Conservation (phyloP, 192 early-diverging fungal genomes). For the Piromyces finnis region DNA sequence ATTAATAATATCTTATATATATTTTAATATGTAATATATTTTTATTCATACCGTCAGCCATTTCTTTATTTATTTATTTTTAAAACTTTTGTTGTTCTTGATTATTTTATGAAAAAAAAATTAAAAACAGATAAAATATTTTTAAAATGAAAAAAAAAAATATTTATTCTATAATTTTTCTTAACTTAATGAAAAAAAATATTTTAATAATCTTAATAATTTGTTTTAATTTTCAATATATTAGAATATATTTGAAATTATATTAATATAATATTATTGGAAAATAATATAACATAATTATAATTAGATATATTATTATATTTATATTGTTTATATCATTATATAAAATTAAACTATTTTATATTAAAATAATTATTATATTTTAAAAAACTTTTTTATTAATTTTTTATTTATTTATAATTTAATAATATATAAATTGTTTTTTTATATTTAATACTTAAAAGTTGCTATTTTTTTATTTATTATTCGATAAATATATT, state of each 20-base stretch:
- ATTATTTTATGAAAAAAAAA: background rate
- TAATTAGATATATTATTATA: background rate
- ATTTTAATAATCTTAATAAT: constrained; percentile 1
- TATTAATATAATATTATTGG: background rate
- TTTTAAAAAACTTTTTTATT: background rate
- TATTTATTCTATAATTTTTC: background rate
- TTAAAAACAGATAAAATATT: background rate
- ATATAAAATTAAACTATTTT: background rate
- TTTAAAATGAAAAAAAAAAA: background rate
- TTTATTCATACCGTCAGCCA: background rate
- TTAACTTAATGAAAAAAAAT: background rate
- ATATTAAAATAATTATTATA: background rate
- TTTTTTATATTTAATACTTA: background rate
- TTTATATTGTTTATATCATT: background rate
- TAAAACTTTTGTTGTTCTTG: background rate
- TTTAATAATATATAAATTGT: too few relatives aligned
- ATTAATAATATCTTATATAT: background rate
- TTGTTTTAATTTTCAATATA: background rate
- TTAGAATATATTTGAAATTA: background rate
- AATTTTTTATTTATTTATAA: background rate
- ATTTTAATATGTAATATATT: background rate
- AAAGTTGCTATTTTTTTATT: too few relatives aligned
- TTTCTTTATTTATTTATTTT: background rate
- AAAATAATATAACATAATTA: background rate
- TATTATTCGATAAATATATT: too few relatives aligned